A percentile compares a stretch with the other conserved stretches of the same genome.
Conservation (phyloP, 2,329 filamentous ascomycete species). For the Alternaria hordeiaustralica region DNA sequence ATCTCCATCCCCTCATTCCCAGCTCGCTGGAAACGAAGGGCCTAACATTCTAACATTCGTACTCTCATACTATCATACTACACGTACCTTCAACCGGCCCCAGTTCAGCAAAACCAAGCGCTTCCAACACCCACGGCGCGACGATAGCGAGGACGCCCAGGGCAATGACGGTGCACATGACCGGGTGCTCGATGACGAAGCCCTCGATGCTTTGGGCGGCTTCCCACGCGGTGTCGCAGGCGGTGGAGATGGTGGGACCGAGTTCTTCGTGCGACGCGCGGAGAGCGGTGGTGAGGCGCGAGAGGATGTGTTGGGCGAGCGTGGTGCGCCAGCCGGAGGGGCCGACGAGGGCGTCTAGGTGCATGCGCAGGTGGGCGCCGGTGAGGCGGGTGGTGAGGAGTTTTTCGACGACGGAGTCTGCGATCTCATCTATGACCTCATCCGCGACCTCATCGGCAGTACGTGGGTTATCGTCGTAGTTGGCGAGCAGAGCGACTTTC, state of each 20-base stretch:
- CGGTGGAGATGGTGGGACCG: constrained; percentile 27
- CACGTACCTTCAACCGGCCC: constrained; percentile 39
- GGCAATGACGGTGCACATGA: constrained; percentile 38
- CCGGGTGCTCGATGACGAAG: constrained; percentile 41
- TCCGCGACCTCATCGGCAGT: too few species aligned
- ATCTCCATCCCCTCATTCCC: neutral
- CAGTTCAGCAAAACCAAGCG: constrained; percentile 41
- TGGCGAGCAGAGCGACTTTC: too few species aligned
- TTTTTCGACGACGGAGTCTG: constrained; percentile 24
- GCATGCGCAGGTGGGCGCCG: constrained; percentile 20
- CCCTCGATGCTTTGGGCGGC: constrained; percentile 29
- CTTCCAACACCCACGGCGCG: constrained; percentile 37
- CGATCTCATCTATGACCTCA: constrained; percentile 9
- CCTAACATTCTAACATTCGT: neutral
- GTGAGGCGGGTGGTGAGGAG: constrained; percentile 24
- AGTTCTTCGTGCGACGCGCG: constrained; percentile 30
- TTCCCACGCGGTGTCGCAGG: constrained; percentile 31
- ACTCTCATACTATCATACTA: neutral
- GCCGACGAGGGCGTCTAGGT: constrained; percentile 35
- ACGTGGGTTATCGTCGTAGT: too few species aligned
- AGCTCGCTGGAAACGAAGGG: neutral
- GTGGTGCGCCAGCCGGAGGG: constrained; percentile 39
- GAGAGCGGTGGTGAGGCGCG: constrained; percentile 33
- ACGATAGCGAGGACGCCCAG: constrained; percentile 38
- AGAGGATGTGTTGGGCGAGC: constrained; percentile 37